These are phyloP conservation scores for Raphidocelis subcapitata DNA, from an alignment of 139 green algal species.

Conservation along the genomic window DNA sequence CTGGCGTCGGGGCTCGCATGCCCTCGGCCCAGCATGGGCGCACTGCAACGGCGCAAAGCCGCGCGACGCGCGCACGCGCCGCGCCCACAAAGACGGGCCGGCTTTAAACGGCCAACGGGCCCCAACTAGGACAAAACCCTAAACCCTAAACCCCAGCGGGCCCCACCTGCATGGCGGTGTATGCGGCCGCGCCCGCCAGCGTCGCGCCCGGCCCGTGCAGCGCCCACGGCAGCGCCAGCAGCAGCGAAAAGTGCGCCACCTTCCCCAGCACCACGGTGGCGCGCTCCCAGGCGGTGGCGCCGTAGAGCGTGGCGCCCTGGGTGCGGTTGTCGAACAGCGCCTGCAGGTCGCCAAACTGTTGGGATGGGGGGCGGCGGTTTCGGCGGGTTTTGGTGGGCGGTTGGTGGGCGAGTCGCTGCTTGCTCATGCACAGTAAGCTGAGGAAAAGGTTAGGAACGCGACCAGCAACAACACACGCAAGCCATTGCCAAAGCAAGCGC, in stretches of 20 bases:
- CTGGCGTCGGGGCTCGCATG: no score
- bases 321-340: slow-evolving; percentile 58
- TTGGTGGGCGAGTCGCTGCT: no score
- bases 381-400: no score
- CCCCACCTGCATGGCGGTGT: slow-evolving; percentile 35
- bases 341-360: slow-evolving; percentile 41
- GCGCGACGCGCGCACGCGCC: no score
- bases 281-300: slow-evolving; percentile 61
- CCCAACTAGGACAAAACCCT: no score
- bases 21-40: no score
- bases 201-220: slow-evolving; percentile 55
- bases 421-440: no score
- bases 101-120: no score
- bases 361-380: no score
- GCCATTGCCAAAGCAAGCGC: background rate
- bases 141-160: no score
- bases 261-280: slow-evolving; percentile 69
- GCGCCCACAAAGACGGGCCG: no score
- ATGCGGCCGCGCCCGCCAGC: slow-evolving; percentile 44
- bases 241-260: slow-evolving; percentile 69
- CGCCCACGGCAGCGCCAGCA: slow-evolving; percentile 54
- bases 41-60: no score
- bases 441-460: background rate
- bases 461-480: background rate
- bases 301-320: slow-evolving; percentile 68